phyloP scores from a whole-genome alignment of 208 protist species.

The Trypanosoma caninum region DNA sequence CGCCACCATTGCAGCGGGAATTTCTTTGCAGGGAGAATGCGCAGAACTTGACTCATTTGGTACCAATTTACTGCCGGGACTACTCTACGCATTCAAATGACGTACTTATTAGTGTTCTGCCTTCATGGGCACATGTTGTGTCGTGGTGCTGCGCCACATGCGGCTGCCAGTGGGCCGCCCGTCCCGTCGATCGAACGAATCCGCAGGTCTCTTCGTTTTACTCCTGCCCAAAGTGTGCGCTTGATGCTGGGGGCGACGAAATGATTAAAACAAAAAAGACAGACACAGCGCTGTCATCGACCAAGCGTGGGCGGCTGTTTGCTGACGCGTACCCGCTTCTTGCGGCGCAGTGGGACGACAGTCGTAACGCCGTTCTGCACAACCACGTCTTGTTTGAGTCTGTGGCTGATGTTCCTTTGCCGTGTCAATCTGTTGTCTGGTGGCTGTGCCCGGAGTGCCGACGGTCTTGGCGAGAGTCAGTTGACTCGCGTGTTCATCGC shows the following conservation, averaged over 20 bases:
- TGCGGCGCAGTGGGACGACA: constrained; percentile 63
- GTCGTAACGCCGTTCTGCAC: constrained; percentile 40
- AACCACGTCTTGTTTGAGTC: constrained; percentile 45
- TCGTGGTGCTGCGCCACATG: constrained; percentile 54
- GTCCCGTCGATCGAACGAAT: constrained; percentile 50
- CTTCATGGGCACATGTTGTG: constrained; percentile 46
- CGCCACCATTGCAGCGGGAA: constrained; percentile 12
- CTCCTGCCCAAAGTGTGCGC: constrained; percentile 42
- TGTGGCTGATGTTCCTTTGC: constrained; percentile 40
- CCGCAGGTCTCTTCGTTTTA: constrained; percentile 44
- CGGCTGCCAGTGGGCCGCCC: constrained; percentile 40
- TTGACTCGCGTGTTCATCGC: constrained; percentile 47
- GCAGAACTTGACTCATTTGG: constrained; percentile 13
- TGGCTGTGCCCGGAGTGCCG: constrained; percentile 60
- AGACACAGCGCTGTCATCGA: neutral
- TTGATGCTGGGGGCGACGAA: too few species aligned
- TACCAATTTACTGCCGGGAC: neutral
- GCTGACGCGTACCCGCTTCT: constrained; percentile 38
- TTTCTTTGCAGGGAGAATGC: constrained; percentile 23
- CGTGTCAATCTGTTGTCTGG: constrained; percentile 43
- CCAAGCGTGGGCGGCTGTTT: constrained; percentile 3
- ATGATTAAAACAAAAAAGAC: neutral
- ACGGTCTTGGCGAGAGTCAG: constrained; percentile 52
- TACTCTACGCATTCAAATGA: neutral
- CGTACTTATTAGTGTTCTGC: constrained; percentile 22